Percentiles rank a stretch among this genome's conserved stretches.
phyloP scores from a whole-genome alignment of 305 asterid genomes.

The Plantago coronopus region DNA sequence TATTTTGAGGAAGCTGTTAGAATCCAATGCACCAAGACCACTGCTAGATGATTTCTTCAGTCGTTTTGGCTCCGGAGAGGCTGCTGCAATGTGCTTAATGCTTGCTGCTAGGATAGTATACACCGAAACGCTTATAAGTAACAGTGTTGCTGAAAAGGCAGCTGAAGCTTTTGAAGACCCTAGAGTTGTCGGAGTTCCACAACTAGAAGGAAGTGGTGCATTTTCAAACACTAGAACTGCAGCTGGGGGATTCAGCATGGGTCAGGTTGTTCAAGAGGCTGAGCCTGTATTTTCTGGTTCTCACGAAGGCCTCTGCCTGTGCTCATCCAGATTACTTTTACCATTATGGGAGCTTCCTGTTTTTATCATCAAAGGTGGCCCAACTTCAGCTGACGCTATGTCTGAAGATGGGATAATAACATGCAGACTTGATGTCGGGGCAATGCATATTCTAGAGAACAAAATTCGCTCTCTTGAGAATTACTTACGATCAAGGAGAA shows the following conservation, averaged over 20 bases:
- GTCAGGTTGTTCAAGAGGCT: constrained; percentile 96
- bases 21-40: constrained; percentile 81
- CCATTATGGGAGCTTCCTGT: constrained; percentile 99
- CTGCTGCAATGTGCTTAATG: constrained; percentile 94
- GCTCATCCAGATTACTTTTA: constrained; percentile 85
- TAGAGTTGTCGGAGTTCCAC: constrained; percentile 94
- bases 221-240: constrained; percentile 78
- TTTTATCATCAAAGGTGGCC: constrained; percentile 63
- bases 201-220: constrained; percentile 91
- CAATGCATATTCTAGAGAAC: constrained; percentile 88
- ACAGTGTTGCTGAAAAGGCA: constrained; percentile 84
- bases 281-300: constrained; percentile 97
- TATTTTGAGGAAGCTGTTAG: constrained; percentile 75
- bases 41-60: constrained; percentile 84
- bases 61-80: constrained; percentile 95
- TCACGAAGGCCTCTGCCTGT: constrained; percentile 88
- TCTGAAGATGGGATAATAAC: constrained; percentile 59
- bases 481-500: constrained; percentile 81
- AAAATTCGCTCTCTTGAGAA: constrained; percentile 88
- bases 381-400: constrained; percentile 43
- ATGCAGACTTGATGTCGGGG: constrained; percentile 74
- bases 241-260: constrained; percentile 98
- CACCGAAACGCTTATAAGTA: constrained; percentile 65
- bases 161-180: constrained; percentile 99
- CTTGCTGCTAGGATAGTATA: constrained; percentile 75